A percentile compares a stretch with the other conserved stretches of the same genome.
Conservation (phyloP, 2,329 filamentous ascomycete species). For the Fusarium keratoplasticum region DNA sequence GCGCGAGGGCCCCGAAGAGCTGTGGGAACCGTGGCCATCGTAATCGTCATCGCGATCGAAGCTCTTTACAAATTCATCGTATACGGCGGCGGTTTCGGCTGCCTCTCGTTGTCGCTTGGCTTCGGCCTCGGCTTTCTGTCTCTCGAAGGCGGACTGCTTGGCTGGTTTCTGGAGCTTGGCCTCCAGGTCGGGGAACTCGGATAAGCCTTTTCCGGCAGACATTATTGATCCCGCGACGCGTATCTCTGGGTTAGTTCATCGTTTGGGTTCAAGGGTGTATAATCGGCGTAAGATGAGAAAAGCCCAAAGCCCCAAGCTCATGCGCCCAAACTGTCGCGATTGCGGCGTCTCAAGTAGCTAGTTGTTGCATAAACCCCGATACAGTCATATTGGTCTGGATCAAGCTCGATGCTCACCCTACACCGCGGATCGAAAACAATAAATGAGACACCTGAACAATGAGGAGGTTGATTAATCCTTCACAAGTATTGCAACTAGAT, state of each 20-base stretch:
- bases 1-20: conserved; percentile 31
- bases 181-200: conserved; percentile 77
- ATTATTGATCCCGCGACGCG: conserved; percentile 47
- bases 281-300: neutral
- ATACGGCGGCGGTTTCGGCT: conserved; percentile 87
- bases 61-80: conserved; percentile 88
- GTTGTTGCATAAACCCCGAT: conserved; percentile 35
- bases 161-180: conserved; percentile 82
- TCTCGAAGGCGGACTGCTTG: conserved; percentile 90
- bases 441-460: neutral
- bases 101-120: conserved; percentile 87
- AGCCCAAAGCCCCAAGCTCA: neutral
- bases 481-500: neutral
- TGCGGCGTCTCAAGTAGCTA: conserved; percentile 10
- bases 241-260: conserved; percentile 21
- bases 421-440: neutral
- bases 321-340: conserved; percentile 15
- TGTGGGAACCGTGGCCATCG: conserved; percentile 15
- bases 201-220: conserved; percentile 61
- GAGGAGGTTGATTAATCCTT: neutral
- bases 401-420: conserved; percentile 8
- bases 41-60: conserved; percentile 73
- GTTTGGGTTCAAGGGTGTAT: neutral
- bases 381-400: conserved; percentile 10
- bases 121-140: conserved; percentile 88